Conservation (phyloP, 2,329 filamentous ascomycete genomes). For the Colletotrichum sp. region DNA sequence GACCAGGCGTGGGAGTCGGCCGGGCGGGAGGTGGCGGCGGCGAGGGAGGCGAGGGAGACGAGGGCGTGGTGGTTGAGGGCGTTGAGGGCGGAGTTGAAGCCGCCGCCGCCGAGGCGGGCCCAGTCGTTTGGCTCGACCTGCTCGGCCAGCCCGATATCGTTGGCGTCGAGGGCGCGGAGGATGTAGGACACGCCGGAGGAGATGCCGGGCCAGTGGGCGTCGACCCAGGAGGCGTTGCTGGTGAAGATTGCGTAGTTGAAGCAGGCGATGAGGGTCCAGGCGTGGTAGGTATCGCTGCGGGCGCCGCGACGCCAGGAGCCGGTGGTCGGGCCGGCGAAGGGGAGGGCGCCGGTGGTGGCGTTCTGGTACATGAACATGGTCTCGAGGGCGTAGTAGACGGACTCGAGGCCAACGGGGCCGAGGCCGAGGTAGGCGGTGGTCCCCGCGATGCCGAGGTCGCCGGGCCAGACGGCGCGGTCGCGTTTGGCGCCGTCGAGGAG, state of each 20-base stretch:
- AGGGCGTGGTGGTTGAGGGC: conserved; percentile 34
- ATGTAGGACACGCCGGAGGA: conserved; percentile 31
- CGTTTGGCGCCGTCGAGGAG: conserved; percentile 59
- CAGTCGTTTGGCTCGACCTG: conserved; percentile 30
- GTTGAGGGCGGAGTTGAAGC: conserved; percentile 35
- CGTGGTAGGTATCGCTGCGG: conserved; percentile 29
- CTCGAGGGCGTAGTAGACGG: conserved; percentile 50
- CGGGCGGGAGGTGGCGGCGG: conserved; percentile 3
- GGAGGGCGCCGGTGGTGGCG: conserved; percentile 22
- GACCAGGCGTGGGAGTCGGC: conserved; percentile 12
- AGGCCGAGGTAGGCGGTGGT: conserved; percentile 55
- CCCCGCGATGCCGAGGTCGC: conserved; percentile 60
- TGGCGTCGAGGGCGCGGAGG: conserved; percentile 16
- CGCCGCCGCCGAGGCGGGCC: conserved; percentile 31
- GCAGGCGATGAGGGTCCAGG: conserved; percentile 56
- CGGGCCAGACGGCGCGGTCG: conserved; percentile 61
- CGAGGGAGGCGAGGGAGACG: conserved; percentile 23
- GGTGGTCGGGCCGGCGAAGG: conserved; percentile 27
- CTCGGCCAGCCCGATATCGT: background rate
- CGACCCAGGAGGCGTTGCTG: conserved; percentile 45
- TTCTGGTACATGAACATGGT: conserved; percentile 43
- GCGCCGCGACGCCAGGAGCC: conserved; percentile 21
- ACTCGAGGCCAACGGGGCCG: conserved; percentile 48
- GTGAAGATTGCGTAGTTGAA: conserved; percentile 55
- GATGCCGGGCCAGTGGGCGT: conserved; percentile 47